Conservation (phyloP, 2,329 filamentous ascomycete species). For the Esteya vermicola region DNA sequence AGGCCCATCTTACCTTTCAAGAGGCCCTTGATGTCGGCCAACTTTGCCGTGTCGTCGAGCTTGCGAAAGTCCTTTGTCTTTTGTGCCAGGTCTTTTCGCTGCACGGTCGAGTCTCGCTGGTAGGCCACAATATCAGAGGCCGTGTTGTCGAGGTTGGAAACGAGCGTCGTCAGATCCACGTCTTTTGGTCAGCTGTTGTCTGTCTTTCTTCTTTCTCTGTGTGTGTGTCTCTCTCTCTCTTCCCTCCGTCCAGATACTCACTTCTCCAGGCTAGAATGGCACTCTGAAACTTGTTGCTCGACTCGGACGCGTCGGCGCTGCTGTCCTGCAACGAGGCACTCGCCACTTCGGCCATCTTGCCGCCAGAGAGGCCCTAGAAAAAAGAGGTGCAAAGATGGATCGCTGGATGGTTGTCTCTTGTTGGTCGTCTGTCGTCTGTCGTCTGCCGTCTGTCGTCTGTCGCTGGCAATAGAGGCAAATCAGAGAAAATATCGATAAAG, state of each 20-base stretch:
- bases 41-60: constrained; percentile 74
- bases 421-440: too few species aligned
- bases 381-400: background rate
- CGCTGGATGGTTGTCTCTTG: too few species aligned
- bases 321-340: constrained; percentile 4
- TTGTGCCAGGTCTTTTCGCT: constrained; percentile 93
- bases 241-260: constrained; percentile 25
- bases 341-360: constrained; percentile 9
- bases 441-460: too few species aligned
- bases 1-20: too few species aligned
- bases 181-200: constrained; percentile 31
- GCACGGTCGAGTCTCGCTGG: constrained; percentile 88
- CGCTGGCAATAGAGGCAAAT: too few species aligned
- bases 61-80: constrained; percentile 98
- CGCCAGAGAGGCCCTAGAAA: background rate
- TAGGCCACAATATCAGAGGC: constrained; percentile 91
- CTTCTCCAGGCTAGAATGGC: constrained; percentile 95
- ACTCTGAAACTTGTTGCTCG: constrained; percentile 87
- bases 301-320: constrained; percentile 22
- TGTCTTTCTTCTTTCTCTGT: background rate
- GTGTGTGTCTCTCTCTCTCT: background rate
- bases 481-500: too few species aligned
- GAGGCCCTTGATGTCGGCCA: constrained; percentile 76
- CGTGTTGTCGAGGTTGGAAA: constrained; percentile 76
- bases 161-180: constrained; percentile 72